Base-by-base conservation (phyloP, 805 yeast genomes). In the Groenewaldozyma salmanticensis region DNA sequence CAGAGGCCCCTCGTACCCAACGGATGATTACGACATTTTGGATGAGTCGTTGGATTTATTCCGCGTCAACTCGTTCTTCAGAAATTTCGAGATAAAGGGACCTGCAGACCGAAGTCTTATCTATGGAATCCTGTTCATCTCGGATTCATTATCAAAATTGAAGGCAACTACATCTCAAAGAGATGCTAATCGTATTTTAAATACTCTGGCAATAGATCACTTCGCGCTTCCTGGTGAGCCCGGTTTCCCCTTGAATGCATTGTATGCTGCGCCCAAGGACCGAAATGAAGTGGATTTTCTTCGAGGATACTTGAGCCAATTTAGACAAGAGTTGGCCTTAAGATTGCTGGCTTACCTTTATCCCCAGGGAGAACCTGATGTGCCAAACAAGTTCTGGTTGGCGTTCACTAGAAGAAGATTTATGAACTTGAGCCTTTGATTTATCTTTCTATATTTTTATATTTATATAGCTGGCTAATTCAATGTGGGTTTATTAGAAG, bases 301-400 rank as follows among this genome's bases (percentile, higher is more conserved):
- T 56, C 76, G 92, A 52, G 69, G 75, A 11, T 92, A 92, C 59
- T 70, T 92, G 49, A 80, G 79, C 52, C 98, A 92, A 61, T 86
- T 92, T 65, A 80, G 99, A 65, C 97, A 92, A 65, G 97, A 92
- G 61, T 69, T 88, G 57, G 83, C 94, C 11, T 72, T 75, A 50
- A 73, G 98, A 48, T 72, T 92, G 57, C 69, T 90, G 50, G 75
- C 71, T 51, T 72, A 87, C 55, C 67, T 92, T 34, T 86, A 83
- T 58, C 29, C 31, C 9, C 70, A 64, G 27, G 82, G 75, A 13
- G 76, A 73, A 39, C 67, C 65, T 38, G 55, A 65, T 6, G n/a
- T n/a, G n/a, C 97, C 98, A 31, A 81, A 90, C 53, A 92, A 90
- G 56, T 79, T 74, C 66, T 92, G 99, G 99, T 66, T 92, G 55